Percentiles rank a stretch among this genome's conserved stretches.
phyloP scores from a whole-genome alignment of 257 asterid species.

The Solanum ossicruentum region DNA sequence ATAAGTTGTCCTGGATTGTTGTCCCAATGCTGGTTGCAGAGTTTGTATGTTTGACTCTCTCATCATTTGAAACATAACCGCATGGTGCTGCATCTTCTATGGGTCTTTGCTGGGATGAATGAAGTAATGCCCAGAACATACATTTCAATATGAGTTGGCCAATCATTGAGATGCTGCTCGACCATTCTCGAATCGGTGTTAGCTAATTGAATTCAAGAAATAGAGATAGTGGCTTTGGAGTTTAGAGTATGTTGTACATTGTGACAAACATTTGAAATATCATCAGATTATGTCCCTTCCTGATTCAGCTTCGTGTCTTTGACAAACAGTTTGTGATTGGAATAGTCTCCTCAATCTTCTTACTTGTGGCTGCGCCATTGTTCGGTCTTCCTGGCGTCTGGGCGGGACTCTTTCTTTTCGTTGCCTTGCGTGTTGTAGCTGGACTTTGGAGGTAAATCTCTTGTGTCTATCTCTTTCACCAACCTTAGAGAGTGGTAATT shows the following conservation, averaged over 20 bases:
- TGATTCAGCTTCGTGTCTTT: neutral
- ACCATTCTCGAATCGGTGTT: neutral
- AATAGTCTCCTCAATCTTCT: conserved; percentile 47
- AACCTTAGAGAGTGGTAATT: neutral
- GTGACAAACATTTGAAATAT: neutral
- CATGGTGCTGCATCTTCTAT: neutral
- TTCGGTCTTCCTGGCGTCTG: conserved; percentile 81
- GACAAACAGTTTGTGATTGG: conserved; percentile 56
- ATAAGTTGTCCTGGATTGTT: neutral
- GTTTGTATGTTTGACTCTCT: neutral
- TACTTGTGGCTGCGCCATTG: conserved; percentile 44
- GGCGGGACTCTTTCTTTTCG: conserved; percentile 82
- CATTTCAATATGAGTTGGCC: neutral
- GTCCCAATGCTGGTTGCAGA: neutral
- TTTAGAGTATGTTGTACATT: neutral
- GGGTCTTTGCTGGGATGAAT: neutral
- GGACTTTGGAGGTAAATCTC: conserved; percentile 53
- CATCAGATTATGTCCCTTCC: neutral
- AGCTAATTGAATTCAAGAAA: neutral
- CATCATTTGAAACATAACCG: neutral
- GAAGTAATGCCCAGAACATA: neutral
- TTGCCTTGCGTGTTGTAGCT: conserved; percentile 82
- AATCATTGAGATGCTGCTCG: neutral
- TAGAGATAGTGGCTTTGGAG: neutral
- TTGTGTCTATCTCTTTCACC: neutral